Conservation (phyloP, 805 yeast species). For the Teunomyces kruisii region DNA sequence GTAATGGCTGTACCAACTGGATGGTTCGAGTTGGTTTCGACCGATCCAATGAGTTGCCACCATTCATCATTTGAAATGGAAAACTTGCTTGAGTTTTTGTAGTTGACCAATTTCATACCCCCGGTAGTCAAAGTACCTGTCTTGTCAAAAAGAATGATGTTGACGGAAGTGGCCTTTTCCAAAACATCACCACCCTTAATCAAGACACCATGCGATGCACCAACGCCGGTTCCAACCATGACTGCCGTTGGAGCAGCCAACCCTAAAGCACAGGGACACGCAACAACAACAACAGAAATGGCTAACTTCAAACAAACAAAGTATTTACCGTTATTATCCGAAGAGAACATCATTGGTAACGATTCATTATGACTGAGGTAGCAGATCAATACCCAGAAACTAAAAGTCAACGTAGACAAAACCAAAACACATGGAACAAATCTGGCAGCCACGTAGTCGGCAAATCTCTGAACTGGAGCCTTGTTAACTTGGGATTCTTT, state of each 20-base stretch:
- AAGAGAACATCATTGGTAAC: constrained; percentile 50
- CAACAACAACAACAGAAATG: constrained; percentile 92
- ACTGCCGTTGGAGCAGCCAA: constrained; percentile 98
- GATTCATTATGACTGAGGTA: constrained; percentile 15
- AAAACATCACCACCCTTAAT: constrained; percentile 91
- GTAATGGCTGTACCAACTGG: constrained; percentile 80
- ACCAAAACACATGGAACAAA: constrained; percentile 77
- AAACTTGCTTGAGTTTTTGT: constrained; percentile 17
- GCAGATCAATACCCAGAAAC: constrained; percentile 38
- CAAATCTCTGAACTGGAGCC: constrained; percentile 89
- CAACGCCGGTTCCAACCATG: constrained; percentile 98
- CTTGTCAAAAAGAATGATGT: constrained; percentile 81
- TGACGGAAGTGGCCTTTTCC: constrained; percentile 66
- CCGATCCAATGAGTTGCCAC: constrained; percentile 56
- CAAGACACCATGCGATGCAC: constrained; percentile 84
- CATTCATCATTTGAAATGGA: constrained; percentile 24
- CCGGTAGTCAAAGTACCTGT: constrained; percentile 96
- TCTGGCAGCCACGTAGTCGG: constrained; percentile 79
- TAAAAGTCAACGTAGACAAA: constrained; percentile 64
- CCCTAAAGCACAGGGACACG: constrained; percentile 98
- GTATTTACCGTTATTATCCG: constrained; percentile 52
- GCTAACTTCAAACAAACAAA: constrained; percentile 74
- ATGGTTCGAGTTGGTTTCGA: constrained; percentile 79
- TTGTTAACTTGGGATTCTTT: constrained; percentile 84
- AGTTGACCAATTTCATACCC: constrained; percentile 50